Base-by-base conservation (phyloP, 306 rosid species). In the Cercis canadensis region DNA sequence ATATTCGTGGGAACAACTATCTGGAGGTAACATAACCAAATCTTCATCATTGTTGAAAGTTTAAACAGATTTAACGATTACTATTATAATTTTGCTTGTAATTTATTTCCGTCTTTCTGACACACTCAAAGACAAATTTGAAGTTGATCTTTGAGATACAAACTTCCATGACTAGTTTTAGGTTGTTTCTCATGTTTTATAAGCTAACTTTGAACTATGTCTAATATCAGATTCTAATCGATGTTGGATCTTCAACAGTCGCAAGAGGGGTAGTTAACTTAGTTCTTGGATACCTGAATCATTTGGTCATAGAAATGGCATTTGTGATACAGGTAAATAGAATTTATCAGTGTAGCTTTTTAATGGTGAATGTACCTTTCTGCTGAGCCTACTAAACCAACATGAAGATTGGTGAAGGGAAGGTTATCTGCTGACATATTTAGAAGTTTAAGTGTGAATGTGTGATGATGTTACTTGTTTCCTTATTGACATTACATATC, bases 251-350 rank as follows among this genome's bases (percentile, higher is more conserved):
- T 57, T 92, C 98, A 47, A 90, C 98, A 0, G 87, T 90, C 51
- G 96, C 98, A 64, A 80, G 92, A 39, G 93, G 98, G 39, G 97
- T 92, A 74, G 86, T 56, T n/a, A 90, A 73, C 63, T 84, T 92
- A 80, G 92, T 92, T 83, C 92, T 92, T 73, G 98, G 98, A 50
- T 92, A 86, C 85, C 86, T 92, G 50, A 92, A 87, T 79, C 90
- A 90, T 63, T 84, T 92, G 92, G 90, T 92, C 45, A 80, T 90
- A 72, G 98, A 92, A 85, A 80, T 92, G 96, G 98, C 98, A 47
- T 92, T 90, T 72, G 78, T 92, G 79, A 85, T 92, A 72, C 97
- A 90, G 97, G 98, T 92, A 62, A 73, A 32, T 15, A 0, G 40
- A 43, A 47, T 24, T 50, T 0, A 46, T 31, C 47, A 50, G 5